These are phyloP conservation scores for Talaromyces amestolkiae DNA, from an alignment of 2,329 filamentous ascomycete genomes.

Conservation along the genomic window DNA sequence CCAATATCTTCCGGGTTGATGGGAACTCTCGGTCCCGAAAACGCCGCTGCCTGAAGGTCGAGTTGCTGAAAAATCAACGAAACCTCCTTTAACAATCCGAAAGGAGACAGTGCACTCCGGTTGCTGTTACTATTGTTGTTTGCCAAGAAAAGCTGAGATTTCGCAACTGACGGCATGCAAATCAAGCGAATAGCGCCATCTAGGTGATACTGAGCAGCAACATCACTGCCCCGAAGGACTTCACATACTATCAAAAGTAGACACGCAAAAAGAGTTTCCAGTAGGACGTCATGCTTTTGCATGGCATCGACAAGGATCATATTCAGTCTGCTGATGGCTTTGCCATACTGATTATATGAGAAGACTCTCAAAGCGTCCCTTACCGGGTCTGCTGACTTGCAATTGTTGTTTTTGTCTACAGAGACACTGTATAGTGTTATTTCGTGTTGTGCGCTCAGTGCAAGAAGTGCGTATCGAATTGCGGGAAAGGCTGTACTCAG, in stretches of 20 bases:
- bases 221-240: not conserved
- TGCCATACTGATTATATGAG: not conserved
- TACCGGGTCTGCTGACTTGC: not conserved
- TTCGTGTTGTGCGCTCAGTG: conserved; percentile 1
- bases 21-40: not conserved
- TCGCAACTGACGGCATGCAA: conserved; percentile 2
- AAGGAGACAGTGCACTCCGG: not conserved
- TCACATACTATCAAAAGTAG: conserved; percentile 7
- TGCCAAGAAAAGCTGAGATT: not conserved
- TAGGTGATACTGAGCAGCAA: conserved; percentile 6
- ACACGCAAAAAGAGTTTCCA: conserved; percentile 4
- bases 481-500: not conserved
- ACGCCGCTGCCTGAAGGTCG: conserved; percentile 5
- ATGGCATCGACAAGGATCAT: conserved; percentile 1
- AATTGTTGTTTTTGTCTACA: not conserved
- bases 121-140: not conserved
- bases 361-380: not conserved
- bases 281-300: not conserved
- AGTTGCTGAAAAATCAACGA: not conserved
- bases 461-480: conserved; percentile 7
- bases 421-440: not conserved
- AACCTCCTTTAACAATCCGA: not conserved
- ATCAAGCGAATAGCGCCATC: conserved; percentile 7
- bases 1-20: not conserved
- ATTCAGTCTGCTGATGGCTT: conserved; percentile 5